Evolutionary conservation across 805 yeast species (phyloP).

Genomic region (Myxozyma neotropica): DNA sequence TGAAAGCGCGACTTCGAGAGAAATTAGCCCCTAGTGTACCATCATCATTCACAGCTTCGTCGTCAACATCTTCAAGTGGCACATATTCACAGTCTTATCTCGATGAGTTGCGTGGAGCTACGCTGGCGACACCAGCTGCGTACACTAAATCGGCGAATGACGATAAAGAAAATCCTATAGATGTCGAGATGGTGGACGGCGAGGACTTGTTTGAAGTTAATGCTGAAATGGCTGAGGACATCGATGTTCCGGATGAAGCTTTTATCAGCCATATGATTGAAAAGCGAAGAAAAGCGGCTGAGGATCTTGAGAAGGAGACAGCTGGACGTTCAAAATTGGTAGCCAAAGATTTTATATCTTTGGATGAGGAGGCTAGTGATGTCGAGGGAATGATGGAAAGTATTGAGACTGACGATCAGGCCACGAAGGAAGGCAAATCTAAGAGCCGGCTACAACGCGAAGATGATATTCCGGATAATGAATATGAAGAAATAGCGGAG

Average conservation of each 20-base stretch:
- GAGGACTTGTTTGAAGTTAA: constrained; percentile 12
- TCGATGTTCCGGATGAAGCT: constrained; percentile 31
- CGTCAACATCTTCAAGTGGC: neutral
- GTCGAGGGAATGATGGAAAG: constrained; percentile 10
- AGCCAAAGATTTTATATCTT: constrained; percentile 23
- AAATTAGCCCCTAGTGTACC: constrained; percentile 24
- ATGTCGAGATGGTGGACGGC: constrained; percentile 3
- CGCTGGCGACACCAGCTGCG: constrained; percentile 26
- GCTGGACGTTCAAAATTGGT: neutral
- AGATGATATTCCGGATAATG: constrained; percentile 27
- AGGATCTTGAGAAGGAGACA: neutral
- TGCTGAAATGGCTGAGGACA: constrained; percentile 18
- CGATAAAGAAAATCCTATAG: neutral
- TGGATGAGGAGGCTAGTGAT: constrained; percentile 20
- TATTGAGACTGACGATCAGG: constrained; percentile 11
- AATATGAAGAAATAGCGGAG: constrained; percentile 29
- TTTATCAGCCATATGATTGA: constrained; percentile 29
- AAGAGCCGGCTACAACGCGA: constrained; percentile 19
- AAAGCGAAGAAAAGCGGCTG: constrained; percentile 16
- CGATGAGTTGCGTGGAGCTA: constrained; percentile 26
- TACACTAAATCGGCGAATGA: neutral
- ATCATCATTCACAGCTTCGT: neutral
- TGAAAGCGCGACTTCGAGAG: constrained; percentile 17
- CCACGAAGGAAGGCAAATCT: neutral
- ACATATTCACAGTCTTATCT: constrained; percentile 24